Evolutionary conservation across 148 eudicot genomes (phyloP).

Genomic region (Vaccinium myrtillus): DNA sequence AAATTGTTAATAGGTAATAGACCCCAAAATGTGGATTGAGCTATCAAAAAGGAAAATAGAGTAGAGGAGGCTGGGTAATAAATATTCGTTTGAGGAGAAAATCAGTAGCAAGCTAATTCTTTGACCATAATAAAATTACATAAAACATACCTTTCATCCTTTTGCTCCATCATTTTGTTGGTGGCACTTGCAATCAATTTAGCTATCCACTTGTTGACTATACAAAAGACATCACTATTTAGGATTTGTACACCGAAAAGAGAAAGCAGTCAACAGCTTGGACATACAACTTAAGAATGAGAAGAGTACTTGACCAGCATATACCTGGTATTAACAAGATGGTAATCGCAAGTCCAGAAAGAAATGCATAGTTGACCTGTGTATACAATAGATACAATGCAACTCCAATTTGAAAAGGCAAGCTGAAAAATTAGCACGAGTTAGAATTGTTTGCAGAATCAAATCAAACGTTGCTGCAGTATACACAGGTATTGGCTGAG

Average conservation of each 20-base stretch:
- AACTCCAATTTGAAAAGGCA: slow-evolving; percentile 92
- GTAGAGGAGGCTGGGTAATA: background rate
- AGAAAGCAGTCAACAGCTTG: background rate
- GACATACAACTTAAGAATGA: background rate
- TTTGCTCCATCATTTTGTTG: slow-evolving; percentile 88
- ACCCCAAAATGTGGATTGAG: too few species aligned
- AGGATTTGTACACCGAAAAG: background rate
- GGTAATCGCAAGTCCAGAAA: slow-evolving; percentile 79
- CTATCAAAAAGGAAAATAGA: background rate
- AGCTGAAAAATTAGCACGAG: slow-evolving; percentile 47
- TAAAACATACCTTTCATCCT: slow-evolving; percentile 75
- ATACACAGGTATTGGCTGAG: too few species aligned
- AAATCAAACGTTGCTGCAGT: background rate
- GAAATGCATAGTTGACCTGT: slow-evolving; percentile 88
- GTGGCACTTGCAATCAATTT: slow-evolving; percentile 80
- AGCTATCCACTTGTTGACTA: slow-evolving; percentile 96
- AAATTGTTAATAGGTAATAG: too few species aligned
- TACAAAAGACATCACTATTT: background rate
- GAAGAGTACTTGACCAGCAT: background rate
- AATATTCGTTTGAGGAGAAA: background rate
- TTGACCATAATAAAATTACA: background rate
- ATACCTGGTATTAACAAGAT: slow-evolving; percentile 92
- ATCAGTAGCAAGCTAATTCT: slow-evolving; percentile 1
- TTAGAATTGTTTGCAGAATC: background rate
- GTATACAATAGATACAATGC: slow-evolving; percentile 81